These are phyloP conservation scores for Rubroboletus pulcherrimus DNA, from an alignment of 768 basidiomycete species.

Conservation along the genomic window DNA sequence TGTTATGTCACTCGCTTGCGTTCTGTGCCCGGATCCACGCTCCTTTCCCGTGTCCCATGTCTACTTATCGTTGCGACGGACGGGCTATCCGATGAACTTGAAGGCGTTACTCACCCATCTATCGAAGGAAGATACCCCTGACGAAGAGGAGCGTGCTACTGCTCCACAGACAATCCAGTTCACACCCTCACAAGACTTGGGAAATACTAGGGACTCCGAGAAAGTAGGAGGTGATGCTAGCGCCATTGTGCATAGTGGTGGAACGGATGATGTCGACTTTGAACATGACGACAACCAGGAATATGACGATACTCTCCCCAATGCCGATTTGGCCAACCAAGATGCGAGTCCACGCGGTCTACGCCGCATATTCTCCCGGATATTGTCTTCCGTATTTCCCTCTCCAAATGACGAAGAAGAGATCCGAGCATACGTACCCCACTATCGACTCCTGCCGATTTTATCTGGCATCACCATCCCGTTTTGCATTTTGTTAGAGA, in stretches of 20 bases:
- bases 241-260: not conserved
- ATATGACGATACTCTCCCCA: not conserved
- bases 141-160: slow-evolving; percentile 11
- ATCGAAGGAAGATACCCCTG: slow-evolving; percentile 11
- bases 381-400: slow-evolving; percentile 13
- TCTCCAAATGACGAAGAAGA: slow-evolving; percentile 22
- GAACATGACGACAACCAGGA: slow-evolving; percentile 14
- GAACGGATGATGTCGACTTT: not conserved
- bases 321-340: not conserved
- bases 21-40: no score
- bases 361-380: slow-evolving; percentile 2
- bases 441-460: slow-evolving; percentile 62
- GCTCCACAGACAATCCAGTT: not conserved
- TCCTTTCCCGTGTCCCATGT: slow-evolving; percentile 8
- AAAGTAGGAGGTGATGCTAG: not conserved
- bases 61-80: not conserved
- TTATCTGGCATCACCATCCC: slow-evolving; percentile 66
- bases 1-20: not conserved
- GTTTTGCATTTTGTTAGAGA: slow-evolving; percentile 77
- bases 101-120: slow-evolving; percentile 6
- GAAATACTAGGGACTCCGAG: not conserved
- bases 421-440: slow-evolving; percentile 41
- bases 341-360: not conserved
- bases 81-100: slow-evolving; percentile 11
- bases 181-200: not conserved